Base-by-base conservation (phyloP, 768 basidiomycete species). In the Pisolithus microcarpus region DNA sequence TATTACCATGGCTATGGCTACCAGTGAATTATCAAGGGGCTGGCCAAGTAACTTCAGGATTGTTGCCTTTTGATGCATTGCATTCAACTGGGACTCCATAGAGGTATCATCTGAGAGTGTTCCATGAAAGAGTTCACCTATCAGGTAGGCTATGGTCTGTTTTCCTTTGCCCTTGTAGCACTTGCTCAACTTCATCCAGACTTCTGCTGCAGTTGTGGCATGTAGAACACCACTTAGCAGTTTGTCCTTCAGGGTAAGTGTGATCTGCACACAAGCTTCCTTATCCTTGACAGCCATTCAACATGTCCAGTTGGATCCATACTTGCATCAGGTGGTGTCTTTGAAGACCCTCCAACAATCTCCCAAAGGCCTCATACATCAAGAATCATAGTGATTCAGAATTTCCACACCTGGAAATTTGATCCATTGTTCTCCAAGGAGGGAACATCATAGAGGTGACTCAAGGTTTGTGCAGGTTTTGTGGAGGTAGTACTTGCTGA, bases 211-310 rank as follows among this genome's bases (percentile, higher is more conserved):
- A 8, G 47, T 39, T 11, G 5, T 42, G 1, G 46, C 24, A 46
- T 56, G 48, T 18, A 62, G 40, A 13, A 65, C 59, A 18, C 57
- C 45, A 43, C 46, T 57, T 1, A 63, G 52, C 0, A 60, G 60
- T 30, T 60, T 55, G 23, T 65, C 62, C 30, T 56, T 55, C 15
- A 63, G 47, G 7, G 62, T 63, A 16, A 63, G 60, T 10, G 44
- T 52, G 16, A 63, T 57, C 39, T 65, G 60, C 9, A 54, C 58
- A 3, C 39, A n/a, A 1, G 61, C 59, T 47, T 63, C 57, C 18
- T 55, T 46, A 21, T 62, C 53, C 26, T 28, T 44, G 23, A n/a
- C 4, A 43, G 1, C 47, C 52, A 53, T 4, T 53, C 26, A 6
- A 34, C 9, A 5, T 16, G 5, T 9, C 15, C 47, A 15, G 24